Conservation (phyloP, 371 early-diverging fungal species). For the Aphelidium insulamus region DNA sequence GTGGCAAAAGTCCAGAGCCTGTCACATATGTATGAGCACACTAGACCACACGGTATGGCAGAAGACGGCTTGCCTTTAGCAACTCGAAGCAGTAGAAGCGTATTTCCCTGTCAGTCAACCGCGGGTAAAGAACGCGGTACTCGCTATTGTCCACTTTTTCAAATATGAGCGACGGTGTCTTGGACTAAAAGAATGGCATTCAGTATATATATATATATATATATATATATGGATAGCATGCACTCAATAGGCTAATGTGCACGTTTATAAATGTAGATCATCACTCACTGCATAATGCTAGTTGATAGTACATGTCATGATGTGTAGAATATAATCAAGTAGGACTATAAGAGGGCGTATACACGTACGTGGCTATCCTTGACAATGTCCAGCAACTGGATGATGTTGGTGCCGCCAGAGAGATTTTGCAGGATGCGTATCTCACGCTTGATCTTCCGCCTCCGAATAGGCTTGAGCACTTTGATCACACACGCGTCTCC, state of each 20-base stretch:
- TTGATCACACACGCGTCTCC: slow-evolving; percentile 86
- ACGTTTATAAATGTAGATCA: not conserved
- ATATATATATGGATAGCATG: not conserved
- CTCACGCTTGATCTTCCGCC: slow-evolving; percentile 98
- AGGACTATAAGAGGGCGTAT: no score
- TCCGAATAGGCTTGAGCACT: slow-evolving; percentile 96
- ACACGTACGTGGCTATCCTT: slow-evolving; percentile 61
- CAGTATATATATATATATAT: not conserved
- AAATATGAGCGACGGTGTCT: slow-evolving; percentile 90
- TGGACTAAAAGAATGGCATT: slow-evolving; percentile 26
- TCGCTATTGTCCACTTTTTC: slow-evolving; percentile 67
- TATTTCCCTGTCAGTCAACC: slow-evolving; percentile 77
- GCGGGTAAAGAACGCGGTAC: slow-evolving; percentile 48
- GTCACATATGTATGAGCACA: not conserved
- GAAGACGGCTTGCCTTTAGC: slow-evolving; percentile 40
- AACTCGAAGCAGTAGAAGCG: slow-evolving; percentile 92
- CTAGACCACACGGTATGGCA: not conserved
- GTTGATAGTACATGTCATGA: no score
- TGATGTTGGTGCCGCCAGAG: slow-evolving; percentile 78
- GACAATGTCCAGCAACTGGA: slow-evolving; percentile 84
- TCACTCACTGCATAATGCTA: not conserved
- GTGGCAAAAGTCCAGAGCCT: slow-evolving; percentile 94
- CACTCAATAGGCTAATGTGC: no score
- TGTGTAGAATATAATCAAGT: not conserved
- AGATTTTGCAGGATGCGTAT: slow-evolving; percentile 95